phyloP scores from a whole-genome alignment of 148 eudicot genomes.

The Cornus controversa region DNA sequence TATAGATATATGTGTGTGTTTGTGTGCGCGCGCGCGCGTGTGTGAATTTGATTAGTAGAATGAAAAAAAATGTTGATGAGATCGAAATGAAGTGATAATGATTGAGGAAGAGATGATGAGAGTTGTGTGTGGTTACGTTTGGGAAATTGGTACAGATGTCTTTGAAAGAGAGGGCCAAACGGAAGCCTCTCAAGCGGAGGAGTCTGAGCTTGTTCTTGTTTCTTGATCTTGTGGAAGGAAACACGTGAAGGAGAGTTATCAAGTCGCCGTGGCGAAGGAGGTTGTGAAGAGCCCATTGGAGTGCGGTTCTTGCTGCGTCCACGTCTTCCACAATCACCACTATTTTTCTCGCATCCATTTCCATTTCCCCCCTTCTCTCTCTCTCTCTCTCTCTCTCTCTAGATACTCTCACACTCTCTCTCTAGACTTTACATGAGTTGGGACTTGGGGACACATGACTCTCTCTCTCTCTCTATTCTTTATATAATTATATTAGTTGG shows the following conservation, averaged over 20 bases:
- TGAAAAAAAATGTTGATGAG: no score
- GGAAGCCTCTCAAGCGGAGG: slow-evolving; percentile 65
- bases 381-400: not conserved
- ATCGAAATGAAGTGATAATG: no score
- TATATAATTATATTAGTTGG: no score
- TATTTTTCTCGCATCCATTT: slow-evolving; percentile 70
- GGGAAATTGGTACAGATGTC: slow-evolving; percentile 64
- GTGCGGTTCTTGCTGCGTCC: slow-evolving; percentile 74
- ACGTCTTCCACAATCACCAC: slow-evolving; percentile 83
- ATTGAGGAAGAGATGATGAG: no score
- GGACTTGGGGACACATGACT: no score
- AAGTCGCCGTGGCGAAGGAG: slow-evolving; percentile 70
- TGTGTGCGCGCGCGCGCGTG: no score
- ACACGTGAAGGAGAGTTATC: slow-evolving; percentile 71
- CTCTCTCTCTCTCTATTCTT: not conserved
- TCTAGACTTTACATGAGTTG: not conserved
- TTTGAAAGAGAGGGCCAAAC: slow-evolving; percentile 78
- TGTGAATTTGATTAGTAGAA: no score
- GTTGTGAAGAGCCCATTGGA: slow-evolving; percentile 76
- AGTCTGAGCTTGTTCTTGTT: slow-evolving; percentile 56
- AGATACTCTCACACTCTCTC: not conserved
- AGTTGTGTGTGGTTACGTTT: slow-evolving; percentile 40
- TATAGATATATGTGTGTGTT: not conserved
- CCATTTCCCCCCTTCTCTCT: slow-evolving; percentile 28
- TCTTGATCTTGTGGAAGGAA: slow-evolving; percentile 35